These are phyloP conservation scores for Colletotrichum melonis DNA, from an alignment of 2,329 filamentous ascomycete species.

Conservation along the genomic window DNA sequence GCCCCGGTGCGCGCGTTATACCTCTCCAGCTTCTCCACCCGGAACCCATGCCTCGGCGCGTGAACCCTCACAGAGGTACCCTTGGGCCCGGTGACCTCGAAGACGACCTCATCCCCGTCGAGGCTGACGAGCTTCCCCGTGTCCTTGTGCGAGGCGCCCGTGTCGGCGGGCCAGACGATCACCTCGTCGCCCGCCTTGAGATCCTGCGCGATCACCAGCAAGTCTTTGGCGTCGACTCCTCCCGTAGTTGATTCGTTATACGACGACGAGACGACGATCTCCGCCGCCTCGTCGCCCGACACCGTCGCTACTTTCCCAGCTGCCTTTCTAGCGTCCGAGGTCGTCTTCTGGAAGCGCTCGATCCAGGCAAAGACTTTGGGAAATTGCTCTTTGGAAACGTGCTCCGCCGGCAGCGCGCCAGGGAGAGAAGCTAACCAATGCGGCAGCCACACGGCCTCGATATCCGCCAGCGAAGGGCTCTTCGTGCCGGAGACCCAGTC, in stretches of 20 bases:
- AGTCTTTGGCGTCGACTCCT: conserved; percentile 61
- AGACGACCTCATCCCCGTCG: conserved; percentile 65
- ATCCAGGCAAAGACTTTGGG: conserved; percentile 75
- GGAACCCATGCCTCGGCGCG: conserved; percentile 70
- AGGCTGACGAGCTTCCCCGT: conserved; percentile 65
- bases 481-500: conserved; percentile 69
- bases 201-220: conserved; percentile 53
- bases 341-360: conserved; percentile 64
- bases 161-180: conserved; percentile 71
- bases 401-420: conserved; percentile 62
- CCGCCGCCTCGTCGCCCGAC: conserved; percentile 65
- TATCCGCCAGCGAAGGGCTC: conserved; percentile 70
- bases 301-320: conserved; percentile 53
- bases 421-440: conserved; percentile 72
- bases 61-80: conserved; percentile 63
- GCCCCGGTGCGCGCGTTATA: conserved; percentile 16
- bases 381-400: conserved; percentile 63
- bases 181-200: conserved; percentile 66
- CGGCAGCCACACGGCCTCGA: conserved; percentile 76
- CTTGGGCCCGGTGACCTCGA: conserved; percentile 59
- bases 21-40: conserved; percentile 49
- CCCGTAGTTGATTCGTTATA: conserved; percentile 55
- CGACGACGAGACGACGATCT: conserved; percentile 44
- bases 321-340: conserved; percentile 53
- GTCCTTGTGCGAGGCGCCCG: conserved; percentile 69